Percentiles rank a stretch among this genome's conserved stretches.
phyloP scores from a whole-genome alignment of 2,329 filamentous ascomycete species.

The Bipolaris zeicola region DNA sequence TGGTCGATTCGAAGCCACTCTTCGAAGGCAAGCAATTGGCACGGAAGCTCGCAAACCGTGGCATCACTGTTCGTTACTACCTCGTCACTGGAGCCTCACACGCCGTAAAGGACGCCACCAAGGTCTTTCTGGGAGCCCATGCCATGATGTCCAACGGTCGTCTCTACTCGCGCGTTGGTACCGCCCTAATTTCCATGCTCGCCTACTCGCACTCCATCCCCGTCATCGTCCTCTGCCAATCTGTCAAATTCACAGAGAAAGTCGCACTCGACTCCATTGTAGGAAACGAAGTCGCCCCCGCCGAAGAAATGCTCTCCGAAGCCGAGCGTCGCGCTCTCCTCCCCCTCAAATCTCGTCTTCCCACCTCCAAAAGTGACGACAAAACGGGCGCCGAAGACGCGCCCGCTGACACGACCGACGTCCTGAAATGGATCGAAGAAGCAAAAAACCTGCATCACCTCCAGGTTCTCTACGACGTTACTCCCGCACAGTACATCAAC shows the following conservation, averaged over 20 bases:
- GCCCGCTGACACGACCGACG: slow-evolving; percentile 34
- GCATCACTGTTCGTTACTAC: slow-evolving; percentile 79
- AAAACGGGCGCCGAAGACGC: slow-evolving; percentile 26
- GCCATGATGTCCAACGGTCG: slow-evolving; percentile 95
- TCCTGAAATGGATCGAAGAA: slow-evolving; percentile 46
- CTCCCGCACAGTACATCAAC: slow-evolving; percentile 81
- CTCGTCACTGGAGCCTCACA: slow-evolving; percentile 78
- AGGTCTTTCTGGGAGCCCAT: slow-evolving; percentile 82
- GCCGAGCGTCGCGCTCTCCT: slow-evolving; percentile 40
- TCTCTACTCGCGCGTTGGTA: slow-evolving; percentile 86
- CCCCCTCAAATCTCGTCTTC: slow-evolving; percentile 36
- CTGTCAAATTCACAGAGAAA: slow-evolving; percentile 90
- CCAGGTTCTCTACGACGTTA: slow-evolving; percentile 90
- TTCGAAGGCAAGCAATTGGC: slow-evolving; percentile 75
- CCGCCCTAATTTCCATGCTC: slow-evolving; percentile 82
- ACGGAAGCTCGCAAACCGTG: slow-evolving; percentile 69
- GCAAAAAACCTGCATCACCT: slow-evolving; percentile 61
- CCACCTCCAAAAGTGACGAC: slow-evolving; percentile 32
- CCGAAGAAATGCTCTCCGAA: slow-evolving; percentile 65
- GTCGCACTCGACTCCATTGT: slow-evolving; percentile 92
- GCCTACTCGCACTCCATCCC: slow-evolving; percentile 77
- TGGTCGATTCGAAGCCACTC: slow-evolving; percentile 77
- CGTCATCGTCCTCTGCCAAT: slow-evolving; percentile 90
- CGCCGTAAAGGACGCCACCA: slow-evolving; percentile 71
- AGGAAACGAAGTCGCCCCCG: slow-evolving; percentile 86